Base-by-base conservation (phyloP, 1,284 basidiomycete genomes). In the Malassezia obtusa region DNA sequence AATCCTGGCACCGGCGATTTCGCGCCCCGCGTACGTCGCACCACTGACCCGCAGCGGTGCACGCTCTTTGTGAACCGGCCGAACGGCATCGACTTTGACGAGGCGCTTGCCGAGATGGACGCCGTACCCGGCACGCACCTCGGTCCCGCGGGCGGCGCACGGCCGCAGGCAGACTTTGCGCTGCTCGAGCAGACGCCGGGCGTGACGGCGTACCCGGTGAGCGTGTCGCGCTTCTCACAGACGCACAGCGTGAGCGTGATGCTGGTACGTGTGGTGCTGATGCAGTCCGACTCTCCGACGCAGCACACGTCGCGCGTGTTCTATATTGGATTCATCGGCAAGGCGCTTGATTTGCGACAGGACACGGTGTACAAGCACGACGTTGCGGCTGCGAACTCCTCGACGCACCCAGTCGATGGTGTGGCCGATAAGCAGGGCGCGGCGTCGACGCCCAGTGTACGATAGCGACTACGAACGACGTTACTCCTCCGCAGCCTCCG, bases 121-220 rank as follows among this genome's bases (percentile, higher is more conserved):
- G 52, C 49, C 1, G 52, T 49, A 8, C 51, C 40, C n/a, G 57
- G 57, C 15, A 54, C 58, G 17, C 57, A 52, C 4, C 46, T 68
- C 1, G 69, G 66, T 9, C 48, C 52, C 8, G 54, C 64, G 1
- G 57, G 55, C n/a, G 62, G 58, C 19, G 69, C 63, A 21, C 65
- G 60, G 22, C 61, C 69, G 7, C 69, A 72, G 51, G 69, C 69
- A 10, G 69, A 72, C 47, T 72, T 72, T 59, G 60, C 64, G 6
- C 50, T 72, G 14, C 41, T 68, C 28, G 57, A 58, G 14, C 58
- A 54, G 2, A 60, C 62, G 28, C 28, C 62, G 12, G 65, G 65
- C 19, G 62, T 67, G 7, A 63, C 60, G 10, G 68, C 68, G 33
- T 72, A 72, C 43, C 70, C 70, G 1, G 64, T 72, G 45, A 64